These are phyloP conservation scores for Apiotrichum akiyoshidainum DNA, from an alignment of 1,284 basidiomycete genomes.

Conservation along the genomic window DNA sequence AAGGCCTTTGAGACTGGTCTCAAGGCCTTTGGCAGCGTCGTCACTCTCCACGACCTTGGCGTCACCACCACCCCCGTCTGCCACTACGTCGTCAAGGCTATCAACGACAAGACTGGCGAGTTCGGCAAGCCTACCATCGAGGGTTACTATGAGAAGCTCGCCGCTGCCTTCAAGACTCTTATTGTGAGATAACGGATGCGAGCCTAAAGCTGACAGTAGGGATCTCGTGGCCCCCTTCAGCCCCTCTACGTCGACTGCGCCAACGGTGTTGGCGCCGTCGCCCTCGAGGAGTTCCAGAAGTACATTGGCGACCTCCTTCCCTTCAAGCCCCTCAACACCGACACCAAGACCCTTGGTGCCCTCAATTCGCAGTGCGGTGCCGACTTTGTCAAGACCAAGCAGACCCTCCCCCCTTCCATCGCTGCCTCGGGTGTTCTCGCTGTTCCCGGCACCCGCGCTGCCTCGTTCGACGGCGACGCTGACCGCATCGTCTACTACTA, in stretches of 20 bases:
- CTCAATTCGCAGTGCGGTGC: conserved; percentile 90
- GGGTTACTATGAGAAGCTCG: conserved; percentile 84
- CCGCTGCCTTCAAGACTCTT: conserved; percentile 79
- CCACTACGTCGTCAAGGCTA: conserved; percentile 88
- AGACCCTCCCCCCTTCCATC: conserved; percentile 66
- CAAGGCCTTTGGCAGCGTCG: conserved; percentile 56
- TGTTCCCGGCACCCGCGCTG: conserved; percentile 71
- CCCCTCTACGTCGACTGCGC: conserved; percentile 85
- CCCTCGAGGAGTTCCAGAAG: conserved; percentile 61
- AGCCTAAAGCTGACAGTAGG: conserved; percentile 49
- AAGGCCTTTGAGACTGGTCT: conserved; percentile 80
- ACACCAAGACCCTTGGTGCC: conserved; percentile 63
- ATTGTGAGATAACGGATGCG: conserved; percentile 59
- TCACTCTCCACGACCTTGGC: conserved; percentile 56
- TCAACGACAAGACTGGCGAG: conserved; percentile 65
- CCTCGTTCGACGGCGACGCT: conserved; percentile 95
- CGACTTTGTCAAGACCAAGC: conserved; percentile 93
- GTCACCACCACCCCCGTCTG: conserved; percentile 92
- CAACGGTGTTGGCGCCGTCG: conserved; percentile 88
- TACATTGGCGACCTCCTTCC: conserved; percentile 38
- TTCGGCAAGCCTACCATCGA: conserved; percentile 81
- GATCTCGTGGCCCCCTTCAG: conserved; percentile 55
- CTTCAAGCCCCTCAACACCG: conserved; percentile 62
- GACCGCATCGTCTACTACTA: conserved; percentile 94
- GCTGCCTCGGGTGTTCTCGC: conserved; percentile 54